phyloP scores from a whole-genome alignment of 108 stramenopile genomes.

The Cylindrotheca fusiformis region DNA sequence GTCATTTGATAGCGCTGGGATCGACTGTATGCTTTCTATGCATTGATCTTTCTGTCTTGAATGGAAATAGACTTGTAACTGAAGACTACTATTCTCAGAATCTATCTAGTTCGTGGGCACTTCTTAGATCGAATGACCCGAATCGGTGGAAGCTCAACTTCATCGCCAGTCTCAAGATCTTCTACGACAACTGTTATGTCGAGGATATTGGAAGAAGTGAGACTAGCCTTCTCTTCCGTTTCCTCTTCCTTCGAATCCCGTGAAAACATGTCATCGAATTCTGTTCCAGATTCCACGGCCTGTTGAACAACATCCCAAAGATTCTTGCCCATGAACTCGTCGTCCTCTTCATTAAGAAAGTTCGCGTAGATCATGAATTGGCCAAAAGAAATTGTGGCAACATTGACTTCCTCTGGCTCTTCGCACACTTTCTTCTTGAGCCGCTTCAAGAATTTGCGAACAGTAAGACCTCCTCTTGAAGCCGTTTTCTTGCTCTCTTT shows the following conservation, averaged over 20 bases:
- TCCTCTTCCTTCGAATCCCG: constrained; percentile 13
- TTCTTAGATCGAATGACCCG: constrained; percentile 18
- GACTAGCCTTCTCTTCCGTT: constrained; percentile 6
- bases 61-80: background rate
- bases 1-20: background rate
- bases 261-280: constrained; percentile 46
- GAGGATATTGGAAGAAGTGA: constrained; percentile 29
- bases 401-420: constrained; percentile 41
- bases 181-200: constrained; percentile 74
- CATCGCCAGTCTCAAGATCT: constrained; percentile 69
- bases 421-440: constrained; percentile 48
- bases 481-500: constrained; percentile 59
- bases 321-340: constrained; percentile 51
- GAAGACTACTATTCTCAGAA: background rate
- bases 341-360: constrained; percentile 78
- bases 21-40: constrained; percentile 1
- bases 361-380: constrained; percentile 83
- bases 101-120: background rate
- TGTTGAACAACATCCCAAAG: constrained; percentile 57
- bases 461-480: constrained; percentile 43
- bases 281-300: constrained; percentile 52
- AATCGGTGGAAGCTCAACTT: constrained; percentile 65
- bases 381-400: constrained; percentile 69
- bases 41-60: background rate
- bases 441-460: constrained; percentile 49